These are phyloP conservation scores for Quercus robur DNA, from an alignment of 306 rosid genomes.

Conservation along the genomic window DNA sequence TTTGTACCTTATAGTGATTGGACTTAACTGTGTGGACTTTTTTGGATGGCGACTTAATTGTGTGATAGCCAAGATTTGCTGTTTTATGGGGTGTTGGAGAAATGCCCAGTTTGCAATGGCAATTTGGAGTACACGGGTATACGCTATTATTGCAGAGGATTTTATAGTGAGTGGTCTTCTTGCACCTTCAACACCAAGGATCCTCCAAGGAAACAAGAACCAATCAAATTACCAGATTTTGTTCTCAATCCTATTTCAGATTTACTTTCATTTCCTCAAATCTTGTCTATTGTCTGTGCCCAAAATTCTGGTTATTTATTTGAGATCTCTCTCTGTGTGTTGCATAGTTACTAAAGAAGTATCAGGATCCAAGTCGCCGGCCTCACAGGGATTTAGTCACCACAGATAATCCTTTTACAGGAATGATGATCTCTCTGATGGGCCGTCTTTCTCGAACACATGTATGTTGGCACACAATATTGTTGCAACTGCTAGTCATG, in stretches of 20 bases:
- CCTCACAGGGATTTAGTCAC: conserved; percentile 43
- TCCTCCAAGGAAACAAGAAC: conserved; percentile 69
- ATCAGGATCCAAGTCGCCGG: conserved; percentile 49
- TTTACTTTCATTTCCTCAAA: conserved; percentile 32
- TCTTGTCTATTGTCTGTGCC: neutral
- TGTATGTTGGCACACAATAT: conserved; percentile 26
- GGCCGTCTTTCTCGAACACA: conserved; percentile 78
- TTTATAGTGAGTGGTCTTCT: conserved; percentile 74
- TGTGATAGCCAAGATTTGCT: conserved; percentile 71
- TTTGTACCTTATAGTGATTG: neutral
- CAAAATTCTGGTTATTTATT: neutral
- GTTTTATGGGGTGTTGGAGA: conserved; percentile 65
- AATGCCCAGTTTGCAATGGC: conserved; percentile 68
- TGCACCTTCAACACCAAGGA: conserved; percentile 65
- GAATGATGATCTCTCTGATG: conserved; percentile 72
- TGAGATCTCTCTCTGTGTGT: neutral
- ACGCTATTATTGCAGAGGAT: conserved; percentile 58
- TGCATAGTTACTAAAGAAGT: conserved; percentile 60
- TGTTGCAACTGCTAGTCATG: neutral
- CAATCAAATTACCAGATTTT: conserved; percentile 56
- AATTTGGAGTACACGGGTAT: conserved; percentile 63
- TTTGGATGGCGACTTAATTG: neutral
- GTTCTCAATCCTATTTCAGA: conserved; percentile 50
- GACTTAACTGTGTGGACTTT: neutral
- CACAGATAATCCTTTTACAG: conserved; percentile 62